Conservation (phyloP, 208 protist species). For the Leishmania braziliensis region DNA sequence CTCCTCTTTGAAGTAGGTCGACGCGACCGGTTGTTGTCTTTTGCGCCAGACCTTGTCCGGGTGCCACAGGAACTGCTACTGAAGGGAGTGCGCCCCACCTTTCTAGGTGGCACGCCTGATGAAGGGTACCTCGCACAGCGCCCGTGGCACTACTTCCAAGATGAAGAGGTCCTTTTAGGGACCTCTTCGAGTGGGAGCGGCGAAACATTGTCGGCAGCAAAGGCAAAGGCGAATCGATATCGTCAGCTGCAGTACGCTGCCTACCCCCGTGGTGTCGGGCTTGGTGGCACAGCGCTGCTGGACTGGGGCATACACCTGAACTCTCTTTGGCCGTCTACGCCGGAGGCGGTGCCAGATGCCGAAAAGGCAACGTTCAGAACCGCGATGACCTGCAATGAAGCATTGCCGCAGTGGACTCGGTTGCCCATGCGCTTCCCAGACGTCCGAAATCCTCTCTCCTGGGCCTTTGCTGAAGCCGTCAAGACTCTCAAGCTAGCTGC, state of each 20-base stretch:
- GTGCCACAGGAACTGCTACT: constrained; percentile 21
- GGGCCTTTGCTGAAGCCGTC: constrained; percentile 66
- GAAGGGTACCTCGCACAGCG: constrained; percentile 22
- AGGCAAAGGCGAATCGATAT: constrained; percentile 18
- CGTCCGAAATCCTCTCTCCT: constrained; percentile 60
- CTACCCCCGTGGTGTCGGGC: constrained; percentile 44
- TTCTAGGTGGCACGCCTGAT: constrained; percentile 11
- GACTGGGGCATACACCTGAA: constrained; percentile 71
- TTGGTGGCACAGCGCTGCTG: constrained; percentile 60
- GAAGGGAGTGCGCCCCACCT: constrained; percentile 1
- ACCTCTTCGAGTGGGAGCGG: not conserved
- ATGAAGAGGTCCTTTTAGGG: constrained; percentile 6
- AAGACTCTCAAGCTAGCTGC: constrained; percentile 12
- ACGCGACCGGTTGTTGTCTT: constrained; percentile 40
- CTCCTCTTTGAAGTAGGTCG: constrained; percentile 12
- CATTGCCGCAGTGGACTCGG: constrained; percentile 23
- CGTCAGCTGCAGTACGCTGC: constrained; percentile 37
- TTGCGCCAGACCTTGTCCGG: constrained; percentile 36
- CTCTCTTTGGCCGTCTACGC: constrained; percentile 18
- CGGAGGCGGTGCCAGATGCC: not conserved
- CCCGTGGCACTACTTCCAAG: constrained; percentile 16
- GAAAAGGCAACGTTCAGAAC: not conserved
- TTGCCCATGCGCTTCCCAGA: constrained; percentile 35
- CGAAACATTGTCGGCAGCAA: not conserved
- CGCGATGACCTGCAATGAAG: not conserved